Evolutionary conservation across 129 eudicot species (phyloP), one percentile per base, ranked within the genome.

Genomic region (Arctium lappa): DNA sequence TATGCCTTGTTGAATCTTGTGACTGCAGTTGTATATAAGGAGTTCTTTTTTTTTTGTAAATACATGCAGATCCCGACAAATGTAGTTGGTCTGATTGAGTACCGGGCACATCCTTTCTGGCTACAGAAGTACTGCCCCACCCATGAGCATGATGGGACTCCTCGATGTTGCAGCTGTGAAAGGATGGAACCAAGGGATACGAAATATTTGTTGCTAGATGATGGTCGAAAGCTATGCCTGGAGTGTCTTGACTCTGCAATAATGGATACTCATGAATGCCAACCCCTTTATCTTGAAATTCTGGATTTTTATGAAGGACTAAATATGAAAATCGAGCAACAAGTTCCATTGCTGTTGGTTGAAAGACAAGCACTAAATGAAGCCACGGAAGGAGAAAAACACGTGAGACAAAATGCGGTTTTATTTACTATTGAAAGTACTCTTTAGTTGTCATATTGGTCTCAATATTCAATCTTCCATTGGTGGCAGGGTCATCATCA

Each of bases 31-130:
- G 39, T 83, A 60, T 1, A 62, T 72, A 42, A 73, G 60, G 66
- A 8, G 38, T 22, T 29, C 7, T 9, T 69, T 50, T n/a, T 68
- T 84, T 81, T 34, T 62, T 33, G 34, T 22, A 6, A 72, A 56
- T 33, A 60, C 34, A 53, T 39, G 8, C 79, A 96, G 99, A 93
- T 96, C 68, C 98, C 97, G 8, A 89, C 97, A 77, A 96, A 96
- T 82, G 74, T 76, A 29, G 95, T 91, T 77, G 99, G 99, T 66
- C 90, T 93, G 69, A 93, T 96, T 15, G 99, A 93, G 88, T 96
- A 93, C 75, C 87, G 95, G 83, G 99, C 94, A 68, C 98, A 96
- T 88, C 97, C 98, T 72, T 96, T 93, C 91, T 96, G 99, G 99
- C 88, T 73, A 81, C 98, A 96, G 31, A 96, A 96, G 90, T 96